phyloP scores from a whole-genome alignment of 495 filamentous ascomycete genomes.

The Aspergillus nidulans region DNA sequence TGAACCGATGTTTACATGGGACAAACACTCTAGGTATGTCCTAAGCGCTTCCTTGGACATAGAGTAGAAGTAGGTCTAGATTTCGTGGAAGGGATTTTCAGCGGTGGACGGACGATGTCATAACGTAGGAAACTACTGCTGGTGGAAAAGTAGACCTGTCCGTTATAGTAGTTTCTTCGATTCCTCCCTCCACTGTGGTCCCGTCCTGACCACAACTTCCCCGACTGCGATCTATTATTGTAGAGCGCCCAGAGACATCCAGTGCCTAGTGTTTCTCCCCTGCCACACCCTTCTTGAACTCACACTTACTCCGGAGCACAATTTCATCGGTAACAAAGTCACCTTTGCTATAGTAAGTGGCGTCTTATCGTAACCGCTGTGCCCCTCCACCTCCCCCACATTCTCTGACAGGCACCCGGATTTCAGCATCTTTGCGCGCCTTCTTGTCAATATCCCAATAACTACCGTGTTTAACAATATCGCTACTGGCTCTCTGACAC shows the following conservation, averaged over 20 bases:
- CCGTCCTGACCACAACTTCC: neutral
- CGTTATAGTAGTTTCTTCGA: neutral
- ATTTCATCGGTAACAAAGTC: neutral
- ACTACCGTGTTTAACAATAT: neutral
- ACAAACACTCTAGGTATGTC: neutral
- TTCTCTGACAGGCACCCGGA: constrained; percentile 14
- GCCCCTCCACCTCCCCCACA: constrained; percentile 13
- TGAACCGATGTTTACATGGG: neutral
- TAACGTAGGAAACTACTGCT: neutral
- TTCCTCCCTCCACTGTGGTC: neutral
- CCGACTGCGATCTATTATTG: neutral
- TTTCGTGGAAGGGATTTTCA: neutral
- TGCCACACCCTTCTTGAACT: neutral
- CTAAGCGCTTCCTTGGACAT: neutral
- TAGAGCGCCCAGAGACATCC: neutral
- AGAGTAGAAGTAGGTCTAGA: neutral
- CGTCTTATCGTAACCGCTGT: constrained; percentile 10
- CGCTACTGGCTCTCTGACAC: neutral
- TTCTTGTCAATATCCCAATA: neutral
- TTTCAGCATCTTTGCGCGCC: neutral
- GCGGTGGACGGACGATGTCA: neutral
- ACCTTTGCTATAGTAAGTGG: neutral
- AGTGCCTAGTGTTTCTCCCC: neutral
- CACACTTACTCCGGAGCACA: neutral
- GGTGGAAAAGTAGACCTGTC: neutral